Base-by-base conservation (phyloP, 2,329 filamentous ascomycete genomes). In the Stemphylium lycopersici region DNA sequence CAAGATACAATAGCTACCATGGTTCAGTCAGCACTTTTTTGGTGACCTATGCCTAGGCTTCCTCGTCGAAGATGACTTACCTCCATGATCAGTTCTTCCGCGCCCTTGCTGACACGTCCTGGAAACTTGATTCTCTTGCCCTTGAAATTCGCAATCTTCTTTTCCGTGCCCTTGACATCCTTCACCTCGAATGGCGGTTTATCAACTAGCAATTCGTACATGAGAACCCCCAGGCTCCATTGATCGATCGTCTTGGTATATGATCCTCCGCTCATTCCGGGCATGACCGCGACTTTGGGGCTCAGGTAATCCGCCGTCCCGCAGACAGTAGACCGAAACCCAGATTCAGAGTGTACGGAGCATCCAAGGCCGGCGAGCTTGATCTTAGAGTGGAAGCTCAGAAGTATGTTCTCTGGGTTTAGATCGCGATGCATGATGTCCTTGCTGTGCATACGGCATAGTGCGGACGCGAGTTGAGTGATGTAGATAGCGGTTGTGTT, bases 341-440 rank as follows among this genome's bases (percentile, higher is more conserved):
- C 93, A 76, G 93, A 96, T 16, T 91, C 91, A 4, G 93, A 93
- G 77, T 97, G 93, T 5, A 97, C 93, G 75, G 90, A 95, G 91
- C 92, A 97, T 50, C 93, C 93, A 70, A 97, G 97, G 76, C 97
- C 93, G 6, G 90, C 95, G 69, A 97, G 91, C 78, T 97, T 97
- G 79, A 97, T 91, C 81, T 98, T 93, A 58, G 91, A 91, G 71
- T 97, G 92, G 52, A 96, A 90, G 3, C 93, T 93, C 22, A 96
- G 87, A n/a, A 96, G 83, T 59, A 96, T 96, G 67, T 96, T 96
- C 77, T 96, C 93, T 3, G 12, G 92, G 79, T 96, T 96, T 78
- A 96, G 96, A 67, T 96, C 92, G 50, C 92, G 85, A 77, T 96
- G 92, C 78, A 96, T 96, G 62, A 96, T 90, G 74, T 96, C 90